Conservation (phyloP, 306 rosid genomes). For the Pyrus communis region DNA sequence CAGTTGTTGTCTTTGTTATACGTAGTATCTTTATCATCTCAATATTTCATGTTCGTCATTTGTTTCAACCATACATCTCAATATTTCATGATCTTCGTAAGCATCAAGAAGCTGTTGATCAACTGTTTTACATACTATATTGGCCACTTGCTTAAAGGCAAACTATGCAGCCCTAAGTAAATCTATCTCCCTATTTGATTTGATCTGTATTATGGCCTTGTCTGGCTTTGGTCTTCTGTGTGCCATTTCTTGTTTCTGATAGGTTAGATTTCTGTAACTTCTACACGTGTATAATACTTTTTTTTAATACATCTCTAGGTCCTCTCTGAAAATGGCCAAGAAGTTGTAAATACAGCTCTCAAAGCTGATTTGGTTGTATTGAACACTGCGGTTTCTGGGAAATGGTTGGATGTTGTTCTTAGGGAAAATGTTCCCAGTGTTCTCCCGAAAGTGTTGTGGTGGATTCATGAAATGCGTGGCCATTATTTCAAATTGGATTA, state of each 20-base stretch:
- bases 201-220: not conserved
- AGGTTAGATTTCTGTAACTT: not conserved
- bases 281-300: not conserved
- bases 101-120: not conserved
- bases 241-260: not conserved
- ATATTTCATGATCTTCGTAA: not conserved
- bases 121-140: not conserved
- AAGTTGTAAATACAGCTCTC: conserved; percentile 61
- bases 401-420: conserved; percentile 84
- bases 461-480: conserved; percentile 99
- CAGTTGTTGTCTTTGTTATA: not conserved
- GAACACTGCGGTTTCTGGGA: conserved; percentile 95
- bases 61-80: too few species aligned
- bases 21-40: not conserved
- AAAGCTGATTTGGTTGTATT: conserved; percentile 82
- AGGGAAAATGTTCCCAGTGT: conserved; percentile 65
- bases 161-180: not conserved
- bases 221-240: not conserved
- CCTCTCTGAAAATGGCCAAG: conserved; percentile 64
- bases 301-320: conserved; percentile 31
- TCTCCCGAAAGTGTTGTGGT: conserved; percentile 96
- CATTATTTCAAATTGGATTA: conserved; percentile 91
- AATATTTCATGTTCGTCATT: too few species aligned
- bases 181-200: not conserved
- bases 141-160: not conserved